Percentiles rank a stretch among this genome's conserved stretches.
Evolutionary conservation across 768 basidiomycete genomes (phyloP).

Genomic region (Chlorophyllum brunneum): DNA sequence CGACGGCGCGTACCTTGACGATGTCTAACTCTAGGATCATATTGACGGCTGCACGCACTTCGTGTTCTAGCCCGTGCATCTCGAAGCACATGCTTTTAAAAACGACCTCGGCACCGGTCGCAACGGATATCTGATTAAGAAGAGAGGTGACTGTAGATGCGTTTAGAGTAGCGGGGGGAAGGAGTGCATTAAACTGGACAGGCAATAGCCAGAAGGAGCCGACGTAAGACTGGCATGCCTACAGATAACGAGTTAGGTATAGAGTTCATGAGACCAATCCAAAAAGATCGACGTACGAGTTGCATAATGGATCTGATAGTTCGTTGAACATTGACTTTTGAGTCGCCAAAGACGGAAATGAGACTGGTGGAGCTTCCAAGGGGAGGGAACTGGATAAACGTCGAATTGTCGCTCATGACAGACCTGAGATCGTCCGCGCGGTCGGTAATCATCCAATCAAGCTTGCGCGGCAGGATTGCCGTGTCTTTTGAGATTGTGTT

Average conservation of each 20-base stretch:
- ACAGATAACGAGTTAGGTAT: conserved; percentile 2
- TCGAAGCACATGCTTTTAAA: conserved; percentile 98
- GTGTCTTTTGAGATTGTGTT: conserved; percentile 89
- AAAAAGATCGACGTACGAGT: conserved; percentile 63
- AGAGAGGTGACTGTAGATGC: conserved; percentile 79
- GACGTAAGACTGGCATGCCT: conserved; percentile 95
- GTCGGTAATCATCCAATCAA: conserved; percentile 99
- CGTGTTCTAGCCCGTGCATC: conserved; percentile 89
- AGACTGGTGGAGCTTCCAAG: conserved; percentile 91
- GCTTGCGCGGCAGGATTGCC: conserved; percentile 90
- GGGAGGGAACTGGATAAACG: conserved; percentile 90
- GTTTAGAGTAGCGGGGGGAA: conserved; percentile 80
- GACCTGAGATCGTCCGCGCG: conserved; percentile 88
- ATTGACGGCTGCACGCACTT: conserved; percentile 80
- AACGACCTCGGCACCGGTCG: conserved; percentile 89
- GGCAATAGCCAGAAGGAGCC: conserved; percentile 98
- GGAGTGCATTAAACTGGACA: conserved; percentile 86
- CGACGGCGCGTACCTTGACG: conserved; percentile 61
- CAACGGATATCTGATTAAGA: conserved; percentile 81
- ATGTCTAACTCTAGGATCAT: conserved; percentile 90
- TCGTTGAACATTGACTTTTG: conserved; percentile 89
- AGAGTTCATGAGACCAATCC: background rate
- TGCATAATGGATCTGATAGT: conserved; percentile 94
- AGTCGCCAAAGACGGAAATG: conserved; percentile 92
- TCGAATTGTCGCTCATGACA: conserved; percentile 95